Conservation (phyloP, 768 basidiomycete species). For the Agaricus sinodeliciosus region DNA sequence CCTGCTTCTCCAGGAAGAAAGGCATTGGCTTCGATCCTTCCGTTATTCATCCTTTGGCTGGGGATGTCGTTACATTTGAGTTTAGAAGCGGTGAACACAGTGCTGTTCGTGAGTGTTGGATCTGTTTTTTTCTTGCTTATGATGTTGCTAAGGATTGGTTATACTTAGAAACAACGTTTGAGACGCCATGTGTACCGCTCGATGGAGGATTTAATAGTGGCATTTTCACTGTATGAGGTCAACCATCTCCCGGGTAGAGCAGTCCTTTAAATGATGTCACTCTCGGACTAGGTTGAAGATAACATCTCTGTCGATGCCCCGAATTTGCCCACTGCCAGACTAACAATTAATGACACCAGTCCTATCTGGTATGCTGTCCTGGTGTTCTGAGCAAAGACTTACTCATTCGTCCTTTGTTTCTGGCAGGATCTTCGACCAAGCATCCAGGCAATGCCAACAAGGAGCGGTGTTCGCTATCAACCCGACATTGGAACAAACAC, state of each 20-base stretch:
- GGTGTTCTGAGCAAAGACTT: not conserved
- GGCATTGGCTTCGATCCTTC: constrained; percentile 37
- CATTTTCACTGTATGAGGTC: constrained; percentile 23
- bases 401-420: not conserved
- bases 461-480: constrained; percentile 34
- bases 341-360: constrained; percentile 28
- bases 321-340: constrained; percentile 22
- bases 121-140: not conserved
- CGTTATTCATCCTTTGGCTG: constrained; percentile 25
- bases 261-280: not conserved
- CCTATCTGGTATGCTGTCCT: constrained; percentile 24
- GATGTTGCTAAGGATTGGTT: not conserved
- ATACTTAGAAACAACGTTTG: constrained; percentile 28
- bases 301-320: constrained; percentile 26
- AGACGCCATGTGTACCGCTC: constrained; percentile 27
- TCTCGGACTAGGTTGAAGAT: not conserved
- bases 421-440: constrained; percentile 33
- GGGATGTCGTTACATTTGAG: constrained; percentile 30
- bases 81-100: constrained; percentile 34
- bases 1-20: constrained; percentile 22
- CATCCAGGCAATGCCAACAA: constrained; percentile 28
- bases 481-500: constrained; percentile 25
- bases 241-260: not conserved
- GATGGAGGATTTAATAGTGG: constrained; percentile 29
- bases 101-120: constrained; percentile 27